phyloP scores from a whole-genome alignment of 1,284 basidiomycete species.

The Ceratobasidium sp. region DNA sequence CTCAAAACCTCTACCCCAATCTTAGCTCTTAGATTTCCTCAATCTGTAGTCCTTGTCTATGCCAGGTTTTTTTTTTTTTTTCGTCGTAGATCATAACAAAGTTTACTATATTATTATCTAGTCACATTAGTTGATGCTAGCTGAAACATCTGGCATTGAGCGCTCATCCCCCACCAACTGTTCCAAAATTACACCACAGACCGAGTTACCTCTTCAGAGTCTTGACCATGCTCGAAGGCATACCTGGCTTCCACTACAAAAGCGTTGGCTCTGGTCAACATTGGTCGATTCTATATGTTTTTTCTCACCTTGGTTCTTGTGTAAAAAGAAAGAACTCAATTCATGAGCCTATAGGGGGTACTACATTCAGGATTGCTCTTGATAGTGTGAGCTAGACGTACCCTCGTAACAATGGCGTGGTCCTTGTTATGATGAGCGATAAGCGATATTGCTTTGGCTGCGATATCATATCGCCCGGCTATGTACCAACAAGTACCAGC shows the following conservation, averaged over 20 bases:
- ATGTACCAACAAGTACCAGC: constrained; percentile 35
- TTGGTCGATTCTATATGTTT: not conserved
- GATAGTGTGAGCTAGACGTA: not conserved
- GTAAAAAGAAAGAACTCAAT: constrained; percentile 58
- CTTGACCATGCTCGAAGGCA: constrained; percentile 55
- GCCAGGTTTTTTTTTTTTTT: too few relatives aligned
- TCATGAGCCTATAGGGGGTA: constrained; percentile 54
- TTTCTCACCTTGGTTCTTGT: constrained; percentile 57
- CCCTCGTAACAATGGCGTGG: constrained; percentile 56
- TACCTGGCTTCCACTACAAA: constrained; percentile 55
- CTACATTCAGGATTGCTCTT: not conserved
- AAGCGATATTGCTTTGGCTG: constrained; percentile 59
- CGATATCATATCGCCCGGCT: constrained; percentile 62
- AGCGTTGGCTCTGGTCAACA: not conserved
- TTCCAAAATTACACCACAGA: not conserved
- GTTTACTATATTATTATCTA: too few relatives aligned
- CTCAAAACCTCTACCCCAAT: too few relatives aligned
- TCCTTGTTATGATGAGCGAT: constrained; percentile 55
- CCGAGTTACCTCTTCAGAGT: constrained; percentile 43
- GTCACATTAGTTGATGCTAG: too few relatives aligned
- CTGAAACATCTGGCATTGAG: too few relatives aligned
- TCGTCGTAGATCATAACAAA: too few relatives aligned
- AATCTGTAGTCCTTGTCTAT: too few relatives aligned
- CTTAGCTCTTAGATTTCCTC: too few relatives aligned
- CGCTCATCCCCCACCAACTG: too few relatives aligned